Evolutionary conservation across 2,329 filamentous ascomycete genomes (phyloP).

Genomic region (Metarhizium guizhouense): DNA sequence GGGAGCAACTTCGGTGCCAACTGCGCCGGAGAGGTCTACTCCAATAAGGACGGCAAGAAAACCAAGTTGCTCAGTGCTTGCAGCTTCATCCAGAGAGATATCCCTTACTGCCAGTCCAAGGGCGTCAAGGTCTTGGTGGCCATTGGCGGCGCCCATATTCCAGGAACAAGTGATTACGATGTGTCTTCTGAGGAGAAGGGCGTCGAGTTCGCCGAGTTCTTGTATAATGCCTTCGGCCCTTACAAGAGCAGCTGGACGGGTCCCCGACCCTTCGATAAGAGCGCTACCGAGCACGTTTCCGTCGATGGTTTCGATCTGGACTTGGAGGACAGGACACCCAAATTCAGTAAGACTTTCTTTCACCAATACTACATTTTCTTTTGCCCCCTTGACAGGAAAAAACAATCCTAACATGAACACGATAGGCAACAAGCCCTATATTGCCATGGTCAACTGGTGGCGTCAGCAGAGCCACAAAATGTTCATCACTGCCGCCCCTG

Average conservation of each 20-base stretch:
- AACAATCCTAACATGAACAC: not conserved
- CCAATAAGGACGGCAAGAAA: slow-evolving; percentile 9
- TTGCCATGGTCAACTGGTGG: slow-evolving; percentile 28
- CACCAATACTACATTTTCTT: not conserved
- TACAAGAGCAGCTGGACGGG: slow-evolving; percentile 19
- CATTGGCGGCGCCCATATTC: slow-evolving; percentile 26
- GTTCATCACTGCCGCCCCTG: slow-evolving; percentile 35
- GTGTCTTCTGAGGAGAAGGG: slow-evolving; percentile 22
- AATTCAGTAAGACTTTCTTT: slow-evolving; percentile 16
- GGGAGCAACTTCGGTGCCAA: slow-evolving; percentile 31
- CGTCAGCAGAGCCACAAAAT: slow-evolving; percentile 21
- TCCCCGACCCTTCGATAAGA: slow-evolving; percentile 31
- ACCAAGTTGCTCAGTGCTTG: slow-evolving; percentile 28
- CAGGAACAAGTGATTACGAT: slow-evolving; percentile 19
- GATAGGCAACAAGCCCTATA: slow-evolving; percentile 26
- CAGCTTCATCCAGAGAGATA: slow-evolving; percentile 26
- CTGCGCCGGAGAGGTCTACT: slow-evolving; percentile 22
- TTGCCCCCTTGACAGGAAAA: not conserved
- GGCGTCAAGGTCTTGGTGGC: slow-evolving; percentile 35
- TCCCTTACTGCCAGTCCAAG: slow-evolving; percentile 29
- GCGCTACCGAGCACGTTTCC: slow-evolving; percentile 13
- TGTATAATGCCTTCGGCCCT: slow-evolving; percentile 30
- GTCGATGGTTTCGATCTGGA: slow-evolving; percentile 37
- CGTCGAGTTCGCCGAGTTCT: slow-evolving; percentile 26
- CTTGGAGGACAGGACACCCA: slow-evolving; percentile 20